These are phyloP conservation scores for Blumeriella jaapii DNA, from an alignment of 2,329 filamentous ascomycete genomes.

Conservation along the genomic window DNA sequence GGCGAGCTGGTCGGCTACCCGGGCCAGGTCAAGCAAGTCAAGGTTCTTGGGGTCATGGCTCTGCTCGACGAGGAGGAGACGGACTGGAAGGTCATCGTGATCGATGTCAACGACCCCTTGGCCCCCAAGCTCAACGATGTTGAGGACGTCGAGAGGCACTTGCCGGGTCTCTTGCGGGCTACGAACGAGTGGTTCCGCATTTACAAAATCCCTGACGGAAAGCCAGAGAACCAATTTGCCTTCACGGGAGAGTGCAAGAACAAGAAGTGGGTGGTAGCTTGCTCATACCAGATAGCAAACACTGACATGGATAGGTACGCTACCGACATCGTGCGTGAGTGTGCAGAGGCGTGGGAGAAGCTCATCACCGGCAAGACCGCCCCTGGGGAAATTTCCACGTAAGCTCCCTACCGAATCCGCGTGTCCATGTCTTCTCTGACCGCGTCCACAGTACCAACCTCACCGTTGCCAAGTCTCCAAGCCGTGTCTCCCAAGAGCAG, in stretches of 20 bases:
- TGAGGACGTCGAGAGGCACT: constrained; percentile 97
- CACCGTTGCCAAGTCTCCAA: constrained; percentile 60
- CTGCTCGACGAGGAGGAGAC: constrained; percentile 99
- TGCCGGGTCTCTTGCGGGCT: constrained; percentile 89
- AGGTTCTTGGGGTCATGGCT: constrained; percentile 98
- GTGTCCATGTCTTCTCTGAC: constrained; percentile 7
- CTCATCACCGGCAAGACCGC: constrained; percentile 83
- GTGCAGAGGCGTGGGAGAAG: constrained; percentile 92
- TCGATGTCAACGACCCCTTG: constrained; percentile 94
- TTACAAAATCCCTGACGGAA: constrained; percentile 99
- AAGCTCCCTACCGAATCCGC: constrained; percentile 33
- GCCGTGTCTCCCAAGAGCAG: constrained; percentile 57
- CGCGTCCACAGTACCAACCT: constrained; percentile 61
- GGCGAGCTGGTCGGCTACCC: constrained; percentile 94
- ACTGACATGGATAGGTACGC: constrained; percentile 55
- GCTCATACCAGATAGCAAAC: not conserved
- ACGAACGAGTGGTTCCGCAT: constrained; percentile 99
- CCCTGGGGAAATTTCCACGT: constrained; percentile 70
- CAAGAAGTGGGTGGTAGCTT: constrained; percentile 58
- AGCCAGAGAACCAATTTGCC: constrained; percentile 99
- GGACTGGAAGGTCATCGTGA: constrained; percentile 99
- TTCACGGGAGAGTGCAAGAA: constrained; percentile 99
- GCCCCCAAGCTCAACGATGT: constrained; percentile 95
- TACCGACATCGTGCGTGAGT: constrained; percentile 90
- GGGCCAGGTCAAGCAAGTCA: constrained; percentile 98